Evolutionary conservation across 306 rosid genomes (phyloP).

Genomic region (Prosopis cineraria): DNA sequence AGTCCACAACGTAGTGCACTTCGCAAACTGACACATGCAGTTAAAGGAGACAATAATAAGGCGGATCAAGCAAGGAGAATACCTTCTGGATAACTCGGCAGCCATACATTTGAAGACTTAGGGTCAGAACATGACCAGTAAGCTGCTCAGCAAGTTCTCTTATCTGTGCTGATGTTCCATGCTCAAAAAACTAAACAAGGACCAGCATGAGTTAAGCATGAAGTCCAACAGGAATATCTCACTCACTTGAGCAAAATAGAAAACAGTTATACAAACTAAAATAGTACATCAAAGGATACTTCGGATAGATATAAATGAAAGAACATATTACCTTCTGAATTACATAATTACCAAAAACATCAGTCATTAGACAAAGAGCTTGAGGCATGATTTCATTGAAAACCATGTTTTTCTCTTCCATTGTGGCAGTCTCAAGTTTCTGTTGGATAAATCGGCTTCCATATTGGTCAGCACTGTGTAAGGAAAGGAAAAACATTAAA

Average conservation of each 20-base stretch:
- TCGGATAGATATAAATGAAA: not conserved
- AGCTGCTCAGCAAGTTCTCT: constrained; percentile 94
- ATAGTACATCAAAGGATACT: not conserved
- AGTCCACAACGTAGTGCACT: constrained; percentile 5
- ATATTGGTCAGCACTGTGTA: constrained; percentile 86
- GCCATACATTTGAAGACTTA: constrained; percentile 99
- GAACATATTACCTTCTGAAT: constrained; percentile 77
- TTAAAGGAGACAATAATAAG: constrained; percentile 19
- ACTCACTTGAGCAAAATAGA: constrained; percentile 19
- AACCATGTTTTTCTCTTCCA: constrained; percentile 87
- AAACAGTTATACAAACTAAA: not conserved
- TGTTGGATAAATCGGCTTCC: constrained; percentile 98
- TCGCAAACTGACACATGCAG: constrained; percentile 1
- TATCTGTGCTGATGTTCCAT: constrained; percentile 77
- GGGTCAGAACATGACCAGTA: constrained; percentile 76
- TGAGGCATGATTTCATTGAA: constrained; percentile 95
- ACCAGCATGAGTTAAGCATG: constrained; percentile 30
- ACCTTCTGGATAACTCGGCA: constrained; percentile 99
- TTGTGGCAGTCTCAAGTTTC: constrained; percentile 88
- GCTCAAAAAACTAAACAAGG: constrained; percentile 89
- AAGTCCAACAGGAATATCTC: not conserved
- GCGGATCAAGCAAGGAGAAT: constrained; percentile 17
- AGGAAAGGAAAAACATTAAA: not conserved
- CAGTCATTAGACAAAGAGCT: constrained; percentile 89
- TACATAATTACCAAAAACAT: constrained; percentile 96